Conservation (phyloP, 306 rosid species). For the Pterocarpus macrocarpus region DNA sequence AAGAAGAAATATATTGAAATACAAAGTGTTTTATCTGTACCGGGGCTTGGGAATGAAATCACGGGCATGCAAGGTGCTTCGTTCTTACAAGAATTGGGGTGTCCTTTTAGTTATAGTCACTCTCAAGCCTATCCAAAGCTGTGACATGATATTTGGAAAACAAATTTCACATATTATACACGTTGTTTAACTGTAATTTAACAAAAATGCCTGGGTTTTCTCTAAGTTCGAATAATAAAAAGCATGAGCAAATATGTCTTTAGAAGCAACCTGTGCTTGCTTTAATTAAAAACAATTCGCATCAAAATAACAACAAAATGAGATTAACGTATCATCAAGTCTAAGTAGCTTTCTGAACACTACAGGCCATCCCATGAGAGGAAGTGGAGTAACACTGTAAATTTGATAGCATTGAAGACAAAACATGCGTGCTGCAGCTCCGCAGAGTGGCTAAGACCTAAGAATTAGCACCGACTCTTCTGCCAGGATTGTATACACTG, state of each 20-base stretch:
- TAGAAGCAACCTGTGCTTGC: not conserved
- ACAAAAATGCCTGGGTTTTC: not conserved
- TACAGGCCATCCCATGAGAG: not conserved
- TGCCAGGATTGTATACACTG: constrained; percentile 80
- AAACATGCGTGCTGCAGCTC: constrained; percentile 24
- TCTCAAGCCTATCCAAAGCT: not conserved
- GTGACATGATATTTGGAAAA: not conserved
- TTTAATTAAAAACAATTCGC: not conserved
- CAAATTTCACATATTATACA: not conserved
- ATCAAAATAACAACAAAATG: constrained; percentile 2
- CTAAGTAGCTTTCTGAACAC: not conserved
- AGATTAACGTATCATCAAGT: not conserved
- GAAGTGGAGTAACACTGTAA: not conserved
- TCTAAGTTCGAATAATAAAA: not conserved
- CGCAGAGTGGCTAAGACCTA: constrained; percentile 17
- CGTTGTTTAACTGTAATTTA: not conserved
- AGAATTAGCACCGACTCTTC: constrained; percentile 39
- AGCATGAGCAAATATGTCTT: not conserved
- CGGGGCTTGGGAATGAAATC: no score
- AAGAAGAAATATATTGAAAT: no score
- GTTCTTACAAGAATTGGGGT: not conserved
- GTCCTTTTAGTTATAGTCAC: not conserved
- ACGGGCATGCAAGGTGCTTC: not conserved
- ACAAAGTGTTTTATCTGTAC: no score
- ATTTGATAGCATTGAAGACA: constrained; percentile 6